Evolutionary conservation across 257 asterid species (phyloP).

Genomic region (Ilex aquifolium): DNA sequence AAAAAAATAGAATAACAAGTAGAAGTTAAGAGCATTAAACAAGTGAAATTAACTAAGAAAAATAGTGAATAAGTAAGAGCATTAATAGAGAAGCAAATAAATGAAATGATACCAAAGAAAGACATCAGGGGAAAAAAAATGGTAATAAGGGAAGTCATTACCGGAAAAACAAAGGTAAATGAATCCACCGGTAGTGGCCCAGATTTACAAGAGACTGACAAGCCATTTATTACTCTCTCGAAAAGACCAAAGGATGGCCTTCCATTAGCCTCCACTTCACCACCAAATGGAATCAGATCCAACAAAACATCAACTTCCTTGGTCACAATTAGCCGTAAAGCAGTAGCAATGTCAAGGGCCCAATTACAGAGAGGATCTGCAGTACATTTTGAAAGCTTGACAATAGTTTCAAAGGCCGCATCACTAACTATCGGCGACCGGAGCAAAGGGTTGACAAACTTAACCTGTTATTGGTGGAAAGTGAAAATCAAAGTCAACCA

Average conservation of each 20-base stretch:
- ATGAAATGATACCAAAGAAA: constrained; percentile 4
- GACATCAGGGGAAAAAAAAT: neutral
- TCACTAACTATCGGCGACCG: constrained; percentile 77
- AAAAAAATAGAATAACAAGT: constrained; percentile 8
- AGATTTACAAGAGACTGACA: constrained; percentile 79
- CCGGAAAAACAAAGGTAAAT: constrained; percentile 90
- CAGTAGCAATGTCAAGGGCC: constrained; percentile 96
- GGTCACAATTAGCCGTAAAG: constrained; percentile 61
- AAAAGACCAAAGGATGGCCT: constrained; percentile 64
- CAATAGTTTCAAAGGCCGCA: constrained; percentile 82
- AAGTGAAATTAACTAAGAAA: too few relatives aligned
- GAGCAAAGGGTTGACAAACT: constrained; percentile 66
- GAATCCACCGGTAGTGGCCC: constrained; percentile 97
- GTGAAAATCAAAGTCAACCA: constrained; percentile 4
- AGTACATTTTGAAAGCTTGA: constrained; percentile 81
- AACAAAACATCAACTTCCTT: constrained; percentile 55
- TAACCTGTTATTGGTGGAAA: constrained; percentile 44
- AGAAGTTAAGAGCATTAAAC: too few relatives aligned
- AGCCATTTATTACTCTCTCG: constrained; percentile 75
- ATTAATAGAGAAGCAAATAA: constrained; percentile 9
- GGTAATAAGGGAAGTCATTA: constrained; percentile 20
- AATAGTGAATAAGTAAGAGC: neutral
- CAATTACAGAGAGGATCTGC: constrained; percentile 86
- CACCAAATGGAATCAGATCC: constrained; percentile 63
- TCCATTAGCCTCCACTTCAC: constrained; percentile 49